Base-by-base conservation (phyloP, 257 asterid genomes). In the Parsonsia alboflavescens region DNA sequence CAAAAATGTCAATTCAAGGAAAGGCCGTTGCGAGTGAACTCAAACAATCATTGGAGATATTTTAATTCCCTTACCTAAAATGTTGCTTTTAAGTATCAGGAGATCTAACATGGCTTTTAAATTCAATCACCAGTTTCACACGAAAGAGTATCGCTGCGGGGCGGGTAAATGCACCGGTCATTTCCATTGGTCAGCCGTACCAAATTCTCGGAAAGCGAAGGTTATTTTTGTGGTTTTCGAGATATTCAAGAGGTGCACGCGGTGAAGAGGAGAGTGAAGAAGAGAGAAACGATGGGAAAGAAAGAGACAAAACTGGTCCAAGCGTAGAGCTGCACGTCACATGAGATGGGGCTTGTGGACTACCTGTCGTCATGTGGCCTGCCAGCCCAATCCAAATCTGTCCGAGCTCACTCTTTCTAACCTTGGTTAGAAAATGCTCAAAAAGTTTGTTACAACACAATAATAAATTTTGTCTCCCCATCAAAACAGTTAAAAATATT, bases 351-450 rank as follows among this genome's bases (percentile, higher is more conserved):
- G 50, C 39, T 75, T 28, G 52, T 19, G 63, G 26, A 74, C 62
- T 63, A 33, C 42, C 65, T 74, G 84, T 81, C 81, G 80, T 72
- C 88, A 82, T 80, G 87, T 86, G 90, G 54, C 76, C 71, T 80
- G 83, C 87, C 83, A 76, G 75, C 81, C 30, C 21, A 70, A 33
- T 71, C 42, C 22, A 74, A 72, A 42, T 66, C 63, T 66, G 8
- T 39, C 50, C 41, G 2, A 8, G 8, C 45, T 39, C 48, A 17
- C 26, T 13, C 58, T 2, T 11, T 16, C 16, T 36, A 65, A 39
- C 50, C 50, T 3, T 39, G 50, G 26, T 39, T 65, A 3, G 19
- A 49, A 24, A 5, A 2, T 42, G 9, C 46, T 42, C 46, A 42
- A 42, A 2, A 5, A 42, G 9, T 42, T 2, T 42, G 5, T 42